phyloP scores from a whole-genome alignment of 108 stramenopile species.

The Schizochytrium sp. region DNA sequence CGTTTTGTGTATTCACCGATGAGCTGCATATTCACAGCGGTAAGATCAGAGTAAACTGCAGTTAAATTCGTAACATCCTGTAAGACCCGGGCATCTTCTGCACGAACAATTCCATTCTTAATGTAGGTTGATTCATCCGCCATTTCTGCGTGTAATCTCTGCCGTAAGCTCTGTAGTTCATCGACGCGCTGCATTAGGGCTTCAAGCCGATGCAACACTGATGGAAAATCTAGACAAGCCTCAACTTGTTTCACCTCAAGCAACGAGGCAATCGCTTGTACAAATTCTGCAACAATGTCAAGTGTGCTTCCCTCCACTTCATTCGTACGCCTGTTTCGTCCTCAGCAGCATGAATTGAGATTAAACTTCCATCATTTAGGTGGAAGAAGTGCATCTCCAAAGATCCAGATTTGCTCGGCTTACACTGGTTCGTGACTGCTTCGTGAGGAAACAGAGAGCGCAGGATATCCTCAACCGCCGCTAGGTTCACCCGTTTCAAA shows the following conservation, averaged over 20 bases:
- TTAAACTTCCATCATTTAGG: neutral
- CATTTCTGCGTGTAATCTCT: constrained; percentile 76
- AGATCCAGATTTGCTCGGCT: neutral
- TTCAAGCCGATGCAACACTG: constrained; percentile 64
- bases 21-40: constrained; percentile 69
- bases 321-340: neutral
- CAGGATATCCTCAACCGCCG: neutral
- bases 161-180: constrained; percentile 67
- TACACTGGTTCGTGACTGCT: neutral
- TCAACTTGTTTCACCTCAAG: constrained; percentile 64
- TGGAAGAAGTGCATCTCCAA: neutral
- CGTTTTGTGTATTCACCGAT: constrained; percentile 76
- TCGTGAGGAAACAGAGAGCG: neutral
- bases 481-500: neutral
- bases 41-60: constrained; percentile 70
- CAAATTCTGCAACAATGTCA: neutral
- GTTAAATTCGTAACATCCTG: constrained; percentile 73
- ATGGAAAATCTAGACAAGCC: constrained; percentile 69
- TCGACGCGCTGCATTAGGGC: constrained; percentile 60
- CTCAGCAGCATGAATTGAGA: neutral
- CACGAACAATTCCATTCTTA: constrained; percentile 72
- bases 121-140: constrained; percentile 74
- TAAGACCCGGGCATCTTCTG: constrained; percentile 77
- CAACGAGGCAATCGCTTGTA: neutral
- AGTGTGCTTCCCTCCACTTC: neutral